These are phyloP conservation scores for Ophiocordyceps camponoti-saundersi DNA, from an alignment of 2,329 filamentous ascomycete genomes.

Conservation along the genomic window DNA sequence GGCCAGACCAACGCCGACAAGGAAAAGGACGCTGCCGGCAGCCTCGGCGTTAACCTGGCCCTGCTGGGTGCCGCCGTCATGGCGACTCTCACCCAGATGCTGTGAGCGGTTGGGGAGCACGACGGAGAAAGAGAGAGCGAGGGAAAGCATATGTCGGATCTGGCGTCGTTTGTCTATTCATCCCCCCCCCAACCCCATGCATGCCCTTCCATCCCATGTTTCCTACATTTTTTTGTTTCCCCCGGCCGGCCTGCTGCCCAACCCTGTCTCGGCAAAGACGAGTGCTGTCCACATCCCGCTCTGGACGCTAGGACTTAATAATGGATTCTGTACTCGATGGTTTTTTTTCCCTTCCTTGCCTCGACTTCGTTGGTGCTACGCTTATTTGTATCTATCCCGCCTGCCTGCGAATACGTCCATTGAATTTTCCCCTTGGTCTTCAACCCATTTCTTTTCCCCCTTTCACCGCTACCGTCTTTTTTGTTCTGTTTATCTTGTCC, in stretches of 20 bases:
- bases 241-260: constrained; percentile 14
- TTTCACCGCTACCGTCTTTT: too few species aligned
- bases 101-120: constrained; percentile 21
- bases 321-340: constrained; percentile 21
- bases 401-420: neutral
- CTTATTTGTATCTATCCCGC: neutral
- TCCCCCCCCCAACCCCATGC: constrained; percentile 1
- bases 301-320: constrained; percentile 26
- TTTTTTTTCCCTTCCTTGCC: neutral
- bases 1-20: constrained; percentile 12
- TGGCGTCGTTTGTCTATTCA: constrained; percentile 19
- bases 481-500: too few species aligned
- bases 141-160: constrained; percentile 13
- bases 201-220: constrained; percentile 9
- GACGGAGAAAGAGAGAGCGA: neutral
- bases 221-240: constrained; percentile 15
- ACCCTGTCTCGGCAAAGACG: constrained; percentile 6
- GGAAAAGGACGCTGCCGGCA: constrained; percentile 22
- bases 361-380: neutral
- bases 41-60: constrained; percentile 27
- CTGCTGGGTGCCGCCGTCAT: constrained; percentile 29
- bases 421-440: neutral
- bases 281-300: constrained; percentile 3
- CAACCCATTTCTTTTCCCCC: too few species aligned
- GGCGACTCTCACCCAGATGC: constrained; percentile 29